Conservation (phyloP, 108 stramenopile species). For the Cyclostephanos tholiformis region DNA sequence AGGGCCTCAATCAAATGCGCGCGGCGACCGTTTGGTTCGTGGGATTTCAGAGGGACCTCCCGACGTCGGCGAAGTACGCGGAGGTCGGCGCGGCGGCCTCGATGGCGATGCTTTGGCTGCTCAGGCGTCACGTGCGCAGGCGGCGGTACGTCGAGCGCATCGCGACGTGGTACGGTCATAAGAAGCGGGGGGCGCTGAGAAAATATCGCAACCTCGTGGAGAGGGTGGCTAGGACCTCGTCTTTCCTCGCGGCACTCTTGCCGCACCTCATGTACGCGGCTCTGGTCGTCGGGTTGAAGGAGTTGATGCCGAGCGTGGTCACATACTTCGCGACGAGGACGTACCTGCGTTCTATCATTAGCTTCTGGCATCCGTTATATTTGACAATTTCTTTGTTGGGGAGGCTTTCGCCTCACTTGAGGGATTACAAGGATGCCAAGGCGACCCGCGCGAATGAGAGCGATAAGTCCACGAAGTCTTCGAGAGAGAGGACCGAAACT, state of each 20-base stretch:
- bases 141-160: slow-evolving; percentile 66
- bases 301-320: slow-evolving; percentile 53
- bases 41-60: slow-evolving; percentile 51
- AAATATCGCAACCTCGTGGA: slow-evolving; percentile 44
- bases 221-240: slow-evolving; percentile 61
- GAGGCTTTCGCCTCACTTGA: slow-evolving; percentile 18
- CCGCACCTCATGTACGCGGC: slow-evolving; percentile 72
- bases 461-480: not conserved
- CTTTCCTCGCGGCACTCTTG: slow-evolving; percentile 68
- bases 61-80: slow-evolving; percentile 52
- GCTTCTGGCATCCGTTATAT: slow-evolving; percentile 62
- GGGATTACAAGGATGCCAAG: slow-evolving; percentile 14
- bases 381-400: slow-evolving; percentile 54
- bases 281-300: slow-evolving; percentile 29
- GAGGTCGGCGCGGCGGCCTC: slow-evolving; percentile 54
- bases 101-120: slow-evolving; percentile 45
- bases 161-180: slow-evolving; percentile 47
- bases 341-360: slow-evolving; percentile 45
- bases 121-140: slow-evolving; percentile 63
- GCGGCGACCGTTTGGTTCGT: slow-evolving; percentile 50
- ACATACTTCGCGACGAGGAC: slow-evolving; percentile 66
- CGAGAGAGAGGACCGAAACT: not conserved
- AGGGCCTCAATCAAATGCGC: slow-evolving; percentile 49
- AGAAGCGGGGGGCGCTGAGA: slow-evolving; percentile 41
- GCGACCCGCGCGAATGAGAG: not conserved